Conservation (phyloP, 2,329 filamentous ascomycete genomes). For the Fusarium sp. region DNA sequence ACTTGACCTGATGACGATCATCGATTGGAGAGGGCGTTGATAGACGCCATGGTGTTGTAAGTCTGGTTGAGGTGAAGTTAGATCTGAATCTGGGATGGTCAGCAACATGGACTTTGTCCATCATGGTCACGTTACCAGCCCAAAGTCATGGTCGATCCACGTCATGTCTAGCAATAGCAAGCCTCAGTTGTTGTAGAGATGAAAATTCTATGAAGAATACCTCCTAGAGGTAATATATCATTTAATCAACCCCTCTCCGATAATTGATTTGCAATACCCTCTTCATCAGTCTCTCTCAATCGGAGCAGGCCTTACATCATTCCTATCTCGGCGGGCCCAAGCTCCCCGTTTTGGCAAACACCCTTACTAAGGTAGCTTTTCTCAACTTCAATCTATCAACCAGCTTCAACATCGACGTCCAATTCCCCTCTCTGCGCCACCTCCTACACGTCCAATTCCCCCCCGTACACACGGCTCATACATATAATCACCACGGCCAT, state of each 20-base stretch:
- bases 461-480: not conserved
- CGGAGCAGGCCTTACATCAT: conserved; percentile 16
- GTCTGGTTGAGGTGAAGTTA: not conserved
- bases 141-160: not conserved
- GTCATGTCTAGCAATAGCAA: not conserved
- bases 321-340: not conserved
- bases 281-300: not conserved
- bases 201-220: not conserved
- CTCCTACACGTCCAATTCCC: not conserved
- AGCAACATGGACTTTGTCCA: conserved; percentile 11
- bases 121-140: conserved; percentile 9
- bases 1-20: not conserved
- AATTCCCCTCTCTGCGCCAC: not conserved
- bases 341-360: not conserved
- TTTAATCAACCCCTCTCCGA: not conserved
- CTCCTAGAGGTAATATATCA: not conserved
- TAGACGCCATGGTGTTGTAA: not conserved
- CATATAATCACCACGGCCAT: conserved; percentile 8
- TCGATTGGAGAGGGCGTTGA: not conserved
- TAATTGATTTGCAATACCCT: not conserved
- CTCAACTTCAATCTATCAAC: conserved; percentile 20
- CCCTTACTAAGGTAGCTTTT: conserved; percentile 1
- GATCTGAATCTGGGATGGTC: not conserved
- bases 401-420: not conserved
- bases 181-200: not conserved